Evolutionary conservation across 352 stramenopile species (phyloP).

Genomic region (Phytophthora podocarpi): DNA sequence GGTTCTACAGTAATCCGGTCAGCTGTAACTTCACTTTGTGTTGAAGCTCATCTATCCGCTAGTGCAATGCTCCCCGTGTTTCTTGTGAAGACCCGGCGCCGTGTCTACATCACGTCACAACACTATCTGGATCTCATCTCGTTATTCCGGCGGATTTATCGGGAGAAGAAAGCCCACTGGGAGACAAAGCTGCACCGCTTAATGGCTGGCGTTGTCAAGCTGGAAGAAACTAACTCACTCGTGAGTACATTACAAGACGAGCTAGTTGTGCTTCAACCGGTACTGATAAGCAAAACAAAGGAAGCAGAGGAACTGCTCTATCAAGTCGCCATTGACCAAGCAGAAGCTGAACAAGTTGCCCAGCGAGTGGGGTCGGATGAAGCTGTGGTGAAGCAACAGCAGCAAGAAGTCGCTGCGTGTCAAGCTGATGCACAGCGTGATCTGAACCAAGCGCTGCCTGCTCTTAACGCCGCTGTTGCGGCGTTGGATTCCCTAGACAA

Average conservation of each 20-base stretch:
- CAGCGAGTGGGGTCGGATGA: slow-evolving; percentile 64
- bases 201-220: slow-evolving; percentile 65
- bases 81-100: slow-evolving; percentile 37
- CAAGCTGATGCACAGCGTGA: slow-evolving; percentile 80
- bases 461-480: slow-evolving; percentile 72
- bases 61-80: slow-evolving; percentile 35
- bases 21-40: slow-evolving; percentile 50
- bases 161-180: slow-evolving; percentile 46
- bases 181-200: slow-evolving; percentile 62
- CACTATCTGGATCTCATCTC: slow-evolving; percentile 92
- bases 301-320: slow-evolving; percentile 68
- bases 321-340: slow-evolving; percentile 69
- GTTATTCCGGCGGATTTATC: slow-evolving; percentile 83
- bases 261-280: slow-evolving; percentile 84
- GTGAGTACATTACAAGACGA: slow-evolving; percentile 74
- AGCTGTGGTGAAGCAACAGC: slow-evolving; percentile 64
- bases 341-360: slow-evolving; percentile 52
- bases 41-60: slow-evolving; percentile 57
- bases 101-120: slow-evolving; percentile 76
- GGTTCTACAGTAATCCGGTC: slow-evolving; percentile 25
- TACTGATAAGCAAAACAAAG: slow-evolving; percentile 59
- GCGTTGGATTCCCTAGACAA: slow-evolving; percentile 85
- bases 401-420: slow-evolving; percentile 60
- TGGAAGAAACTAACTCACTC: slow-evolving; percentile 74
- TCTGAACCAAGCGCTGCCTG: slow-evolving; percentile 73